Evolutionary conservation across 2,329 filamentous ascomycete genomes (phyloP), one percentile per base, ranked within the genome.

Genomic region (Myriosclerotinia curreyana): DNA sequence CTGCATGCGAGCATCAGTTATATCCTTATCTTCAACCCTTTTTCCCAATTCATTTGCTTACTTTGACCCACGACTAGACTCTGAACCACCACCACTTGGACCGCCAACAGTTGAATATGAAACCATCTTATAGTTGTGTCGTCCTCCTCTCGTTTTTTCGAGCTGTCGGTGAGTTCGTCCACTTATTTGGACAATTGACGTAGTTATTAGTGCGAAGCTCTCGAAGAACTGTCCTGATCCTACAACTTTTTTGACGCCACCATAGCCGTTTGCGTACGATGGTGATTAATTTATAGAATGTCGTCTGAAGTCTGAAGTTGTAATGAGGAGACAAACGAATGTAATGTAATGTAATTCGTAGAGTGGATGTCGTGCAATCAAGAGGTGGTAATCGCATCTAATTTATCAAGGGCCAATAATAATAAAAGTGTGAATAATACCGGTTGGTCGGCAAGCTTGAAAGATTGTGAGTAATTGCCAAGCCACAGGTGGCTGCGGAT

Each of bases 101-200:
- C 63, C 64, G 48, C 65, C 66, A 17, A 73, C 69, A 3, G 71
- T 62, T 48, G 69, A 71, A 53, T 74, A 74, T 20, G 69, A 71
- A 51, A 63, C 67, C 73, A 74, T 74, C 22, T 64, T 55, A n/a
- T 25, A 20, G 15, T 15, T 48, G 25, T 36, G 9, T n/a, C 28
- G 8, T 42, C 36, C 49, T 46, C 50, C 31, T 17, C 20, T 51
- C 31, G 14, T 34, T 52, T 20, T 31, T 17, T 31, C 25, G 17
- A 40, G 20, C 14, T 61, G 48, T 62, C 50, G 50, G 38, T 44
- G 60, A 25, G 28, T 42, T 5, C 36, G 20, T 54, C 3, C 25
- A 3, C 17, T 31, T 31, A 22, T 34, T 20, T 17, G 36, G 17
- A 14, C 6, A 22, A 31, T 51, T 31, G 40, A 25, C 44, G 59